Evolutionary conservation across 345 rosid genomes (phyloP).

Genomic region (Iberis pinnata): DNA sequence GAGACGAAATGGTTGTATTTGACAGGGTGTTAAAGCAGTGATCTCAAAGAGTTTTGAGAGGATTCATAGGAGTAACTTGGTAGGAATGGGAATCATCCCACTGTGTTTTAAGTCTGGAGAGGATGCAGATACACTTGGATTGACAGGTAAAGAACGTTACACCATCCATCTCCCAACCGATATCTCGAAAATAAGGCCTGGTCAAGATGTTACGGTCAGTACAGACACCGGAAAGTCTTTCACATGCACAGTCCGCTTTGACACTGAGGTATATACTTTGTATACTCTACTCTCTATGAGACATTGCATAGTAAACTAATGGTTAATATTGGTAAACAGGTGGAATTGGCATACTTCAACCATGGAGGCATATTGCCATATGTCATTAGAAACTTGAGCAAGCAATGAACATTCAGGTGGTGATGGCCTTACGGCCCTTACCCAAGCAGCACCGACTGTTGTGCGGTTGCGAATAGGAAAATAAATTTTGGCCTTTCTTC

Average conservation of each 20-base stretch:
- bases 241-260: slow-evolving; percentile 86
- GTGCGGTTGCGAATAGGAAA: no score
- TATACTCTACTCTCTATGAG: no score
- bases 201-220: slow-evolving; percentile 86
- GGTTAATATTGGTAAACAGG: slow-evolving; percentile 35
- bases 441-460: no score
- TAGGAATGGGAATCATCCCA: slow-evolving; percentile 97
- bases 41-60: slow-evolving; percentile 97
- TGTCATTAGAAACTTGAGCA: slow-evolving; percentile 73
- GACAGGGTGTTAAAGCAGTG: slow-evolving; percentile 94
- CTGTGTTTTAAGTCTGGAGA: slow-evolving; percentile 90
- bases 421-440: no score
- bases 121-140: slow-evolving; percentile 81
- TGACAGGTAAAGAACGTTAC: slow-evolving; percentile 88
- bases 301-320: neutral
- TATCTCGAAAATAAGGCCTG: slow-evolving; percentile 71
- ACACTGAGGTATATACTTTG: slow-evolving; percentile 65
- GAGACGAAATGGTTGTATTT: slow-evolving; percentile 7
- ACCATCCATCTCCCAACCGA: slow-evolving; percentile 75
- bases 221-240: slow-evolving; percentile 81
- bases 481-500: no score
- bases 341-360: slow-evolving; percentile 85
- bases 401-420: slow-evolving; percentile 19
- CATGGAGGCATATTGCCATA: slow-evolving; percentile 97
- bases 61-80: slow-evolving; percentile 94